These are phyloP conservation scores for Parachlorella kessleri DNA, from an alignment of 139 green algal genomes.

Conservation along the genomic window DNA sequence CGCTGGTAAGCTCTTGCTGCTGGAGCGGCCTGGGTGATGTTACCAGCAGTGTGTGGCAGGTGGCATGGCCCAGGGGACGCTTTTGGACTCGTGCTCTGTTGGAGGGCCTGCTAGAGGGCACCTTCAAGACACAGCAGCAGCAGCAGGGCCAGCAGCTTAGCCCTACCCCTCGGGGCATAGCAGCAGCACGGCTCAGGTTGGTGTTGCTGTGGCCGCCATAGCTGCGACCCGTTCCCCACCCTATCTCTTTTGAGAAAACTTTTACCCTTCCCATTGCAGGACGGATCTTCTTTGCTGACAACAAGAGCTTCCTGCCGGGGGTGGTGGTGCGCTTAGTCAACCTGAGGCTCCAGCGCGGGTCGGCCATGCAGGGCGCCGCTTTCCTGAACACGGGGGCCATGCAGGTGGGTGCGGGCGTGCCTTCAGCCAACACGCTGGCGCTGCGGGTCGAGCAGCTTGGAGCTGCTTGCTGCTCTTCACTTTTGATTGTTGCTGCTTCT, in stretches of 20 bases:
- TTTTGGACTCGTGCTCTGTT: background rate
- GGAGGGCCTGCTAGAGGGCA: no score
- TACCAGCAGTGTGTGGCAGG: background rate
- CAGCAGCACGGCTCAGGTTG: background rate
- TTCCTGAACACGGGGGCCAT: slow-evolving; percentile 37
- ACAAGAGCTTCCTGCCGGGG: slow-evolving; percentile 22
- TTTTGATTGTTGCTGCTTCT: background rate
- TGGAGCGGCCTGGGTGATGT: background rate
- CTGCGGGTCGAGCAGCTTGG: no score
- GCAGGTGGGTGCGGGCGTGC: background rate
- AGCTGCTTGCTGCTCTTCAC: background rate
- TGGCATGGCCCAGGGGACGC: background rate
- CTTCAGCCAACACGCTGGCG: no score
- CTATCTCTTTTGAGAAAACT: background rate
- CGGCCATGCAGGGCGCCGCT: slow-evolving; percentile 15
- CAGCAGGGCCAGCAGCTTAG: no score
- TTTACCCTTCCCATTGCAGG: no score
- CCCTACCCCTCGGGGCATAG: no score
- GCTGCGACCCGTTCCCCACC: background rate
- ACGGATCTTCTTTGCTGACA: slow-evolving; percentile 37
- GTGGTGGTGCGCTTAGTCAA: slow-evolving; percentile 36
- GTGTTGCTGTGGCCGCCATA: background rate
- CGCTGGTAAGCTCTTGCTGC: background rate
- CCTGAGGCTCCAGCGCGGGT: slow-evolving; percentile 29
- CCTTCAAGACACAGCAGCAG: no score